Percentiles rank a stretch among this genome's conserved stretches.
Evolutionary conservation across 352 stramenopile species (phyloP).

Genomic region (Pythium phragmitis): DNA sequence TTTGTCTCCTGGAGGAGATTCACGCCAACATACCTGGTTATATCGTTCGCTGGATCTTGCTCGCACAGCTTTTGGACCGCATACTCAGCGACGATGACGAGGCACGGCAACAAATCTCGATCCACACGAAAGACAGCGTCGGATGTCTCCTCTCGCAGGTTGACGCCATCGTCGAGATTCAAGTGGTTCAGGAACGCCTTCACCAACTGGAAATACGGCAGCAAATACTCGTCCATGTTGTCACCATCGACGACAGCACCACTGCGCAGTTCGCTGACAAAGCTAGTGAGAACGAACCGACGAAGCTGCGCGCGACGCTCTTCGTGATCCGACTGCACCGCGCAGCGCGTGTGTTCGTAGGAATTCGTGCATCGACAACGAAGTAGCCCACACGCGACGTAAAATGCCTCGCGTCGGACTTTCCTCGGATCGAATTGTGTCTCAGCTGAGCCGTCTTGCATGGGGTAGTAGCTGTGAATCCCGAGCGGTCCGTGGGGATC

Average conservation of each 20-base stretch:
- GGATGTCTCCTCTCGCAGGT: constrained; percentile 26
- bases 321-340: background rate
- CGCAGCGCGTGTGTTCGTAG: constrained; percentile 53
- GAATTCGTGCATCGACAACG: constrained; percentile 58
- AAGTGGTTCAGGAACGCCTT: constrained; percentile 65
- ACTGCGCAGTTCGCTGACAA: constrained; percentile 46
- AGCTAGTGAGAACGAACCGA: constrained; percentile 59
- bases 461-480: constrained; percentile 81
- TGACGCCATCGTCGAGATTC: constrained; percentile 34
- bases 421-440: constrained; percentile 37
- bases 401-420: constrained; percentile 76
- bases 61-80: constrained; percentile 30
- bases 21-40: constrained; percentile 10
- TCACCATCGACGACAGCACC: constrained; percentile 30
- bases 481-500: constrained; percentile 77
- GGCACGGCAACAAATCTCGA: constrained; percentile 22
- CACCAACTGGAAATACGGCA: constrained; percentile 66
- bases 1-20: background rate
- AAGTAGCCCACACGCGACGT: constrained; percentile 72
- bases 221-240: constrained; percentile 56
- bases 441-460: constrained; percentile 26
- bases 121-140: background rate
- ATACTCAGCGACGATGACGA: constrained; percentile 12
- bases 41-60: constrained; percentile 15
- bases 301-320: constrained; percentile 31